Evolutionary conservation across 106 monocot genomes (phyloP), one percentile per base, ranked within the genome.

Genomic region (Gastrodia elata): DNA sequence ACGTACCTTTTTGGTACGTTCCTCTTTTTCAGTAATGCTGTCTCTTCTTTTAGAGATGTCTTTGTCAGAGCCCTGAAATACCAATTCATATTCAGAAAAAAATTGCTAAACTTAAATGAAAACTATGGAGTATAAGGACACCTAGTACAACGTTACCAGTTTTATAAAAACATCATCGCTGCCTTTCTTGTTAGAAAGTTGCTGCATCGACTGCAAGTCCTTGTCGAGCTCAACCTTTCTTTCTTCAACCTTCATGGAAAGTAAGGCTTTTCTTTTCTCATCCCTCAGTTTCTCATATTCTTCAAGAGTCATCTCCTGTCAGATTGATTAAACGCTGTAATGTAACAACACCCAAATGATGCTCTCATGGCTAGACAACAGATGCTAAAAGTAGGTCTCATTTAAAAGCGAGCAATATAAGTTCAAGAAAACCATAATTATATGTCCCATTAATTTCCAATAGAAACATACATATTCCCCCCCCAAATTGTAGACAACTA

Each of bases 281-380:
- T 90, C 90, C 77, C 42, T 78, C 65, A 87, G 38, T 71, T 90
- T 90, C 70, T 87, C 90, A 78, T 90, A 90, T 52, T 90, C 90
- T 26, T 89, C 89, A 73, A 89, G 49, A 20, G 89, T 89, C 89
- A 89, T 89, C 71, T 86, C 89, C 89, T 89, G 38, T n/a, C 33
- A 77, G 40, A 4, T 20, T 36, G n/a, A 18, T 36, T n/a, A 20
- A 67, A 37, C 67, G 37, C 34, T 20, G 11, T 11, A 28, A 61
- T 28, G 11, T 13, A 61, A 61, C 26, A 26, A 30, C 24, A 27
- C 1, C 27, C 28, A 30, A 10, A 61, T 20, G 22, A 52, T 52
- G 52, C 20, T 52, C 22, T 48, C 4, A 0, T 5, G 52, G 9
- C 52, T 20, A 20, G 16, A 59, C 11, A 59, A 59, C 28, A 28